Conservation (phyloP, 2,329 filamentous ascomycete species). For the Penicillium occitanis region DNA sequence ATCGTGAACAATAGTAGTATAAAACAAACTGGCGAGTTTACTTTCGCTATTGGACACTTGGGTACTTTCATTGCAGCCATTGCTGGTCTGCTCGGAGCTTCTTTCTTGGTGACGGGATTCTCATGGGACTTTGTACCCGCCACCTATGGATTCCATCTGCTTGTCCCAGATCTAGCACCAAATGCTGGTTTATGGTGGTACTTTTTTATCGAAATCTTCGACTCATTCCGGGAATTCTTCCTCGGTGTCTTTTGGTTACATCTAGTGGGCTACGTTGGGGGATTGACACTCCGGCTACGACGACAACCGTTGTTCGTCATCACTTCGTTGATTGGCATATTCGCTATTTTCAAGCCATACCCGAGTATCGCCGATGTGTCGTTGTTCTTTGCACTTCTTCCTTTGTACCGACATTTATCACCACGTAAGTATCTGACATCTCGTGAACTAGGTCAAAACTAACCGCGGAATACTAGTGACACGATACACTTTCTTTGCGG, state of each 20-base stretch:
- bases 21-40: conserved; percentile 30
- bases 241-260: conserved; percentile 98
- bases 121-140: conserved; percentile 87
- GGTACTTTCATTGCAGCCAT: conserved; percentile 56
- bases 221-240: conserved; percentile 96
- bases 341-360: conserved; percentile 96
- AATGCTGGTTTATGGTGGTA: conserved; percentile 99
- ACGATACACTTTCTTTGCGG: conserved; percentile 86
- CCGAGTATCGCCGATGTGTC: conserved; percentile 88
- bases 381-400: conserved; percentile 77
- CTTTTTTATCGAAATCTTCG: conserved; percentile 99
- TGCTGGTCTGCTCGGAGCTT: conserved; percentile 67
- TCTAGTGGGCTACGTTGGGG: conserved; percentile 83
- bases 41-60: conserved; percentile 59
- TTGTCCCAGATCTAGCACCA: conserved; percentile 87
- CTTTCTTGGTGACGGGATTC: conserved; percentile 68
- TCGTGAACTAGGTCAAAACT: neutral
- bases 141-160: conserved; percentile 89
- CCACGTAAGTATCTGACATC: conserved; percentile 57
- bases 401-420: conserved; percentile 87
- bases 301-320: conserved; percentile 84
- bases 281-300: conserved; percentile 77
- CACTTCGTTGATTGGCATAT: conserved; percentile 80
- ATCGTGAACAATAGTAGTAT: neutral
- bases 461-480: conserved; percentile 60